Evolutionary conservation across 2,329 filamentous ascomycete species (phyloP).

Genomic region (Fusarium falciforme): DNA sequence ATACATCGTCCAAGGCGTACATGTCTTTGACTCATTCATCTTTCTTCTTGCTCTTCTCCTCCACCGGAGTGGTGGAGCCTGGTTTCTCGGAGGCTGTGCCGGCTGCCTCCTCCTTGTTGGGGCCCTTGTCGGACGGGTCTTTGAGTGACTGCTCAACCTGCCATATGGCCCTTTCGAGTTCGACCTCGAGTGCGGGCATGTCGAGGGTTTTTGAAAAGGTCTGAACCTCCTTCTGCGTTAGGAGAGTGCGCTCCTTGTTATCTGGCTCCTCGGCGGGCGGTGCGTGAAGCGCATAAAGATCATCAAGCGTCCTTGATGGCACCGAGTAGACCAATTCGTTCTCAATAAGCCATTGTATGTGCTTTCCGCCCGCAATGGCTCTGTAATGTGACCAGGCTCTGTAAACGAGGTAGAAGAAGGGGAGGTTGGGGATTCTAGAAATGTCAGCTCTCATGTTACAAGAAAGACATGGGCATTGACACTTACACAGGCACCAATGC

Average conservation of each 20-base stretch:
- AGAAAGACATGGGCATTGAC: background rate
- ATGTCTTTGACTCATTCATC: constrained; percentile 34
- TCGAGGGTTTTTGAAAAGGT: constrained; percentile 71
- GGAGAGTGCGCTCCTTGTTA: constrained; percentile 52
- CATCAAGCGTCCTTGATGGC: constrained; percentile 77
- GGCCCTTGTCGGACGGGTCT: constrained; percentile 46
- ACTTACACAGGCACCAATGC: constrained; percentile 87
- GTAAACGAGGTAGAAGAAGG: constrained; percentile 96
- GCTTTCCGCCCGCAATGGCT: constrained; percentile 84
- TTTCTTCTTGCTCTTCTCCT: constrained; percentile 37
- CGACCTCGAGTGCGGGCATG: constrained; percentile 76
- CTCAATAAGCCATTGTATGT: constrained; percentile 83
- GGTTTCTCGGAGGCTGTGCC: constrained; percentile 22
- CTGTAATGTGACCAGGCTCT: constrained; percentile 92
- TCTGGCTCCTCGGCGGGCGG: constrained; percentile 31
- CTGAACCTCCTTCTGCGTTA: constrained; percentile 65
- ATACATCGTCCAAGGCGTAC: constrained; percentile 38
- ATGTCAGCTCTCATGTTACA: background rate
- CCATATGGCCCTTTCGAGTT: constrained; percentile 80
- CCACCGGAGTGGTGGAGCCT: constrained; percentile 19
- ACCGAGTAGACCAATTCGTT: constrained; percentile 75
- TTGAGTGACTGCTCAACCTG: constrained; percentile 71
- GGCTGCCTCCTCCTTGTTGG: constrained; percentile 23
- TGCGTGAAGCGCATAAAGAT: constrained; percentile 72
- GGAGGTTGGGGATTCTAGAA: constrained; percentile 85